Conservation (phyloP, 805 yeast species). For the Lachancea dasiensis region DNA sequence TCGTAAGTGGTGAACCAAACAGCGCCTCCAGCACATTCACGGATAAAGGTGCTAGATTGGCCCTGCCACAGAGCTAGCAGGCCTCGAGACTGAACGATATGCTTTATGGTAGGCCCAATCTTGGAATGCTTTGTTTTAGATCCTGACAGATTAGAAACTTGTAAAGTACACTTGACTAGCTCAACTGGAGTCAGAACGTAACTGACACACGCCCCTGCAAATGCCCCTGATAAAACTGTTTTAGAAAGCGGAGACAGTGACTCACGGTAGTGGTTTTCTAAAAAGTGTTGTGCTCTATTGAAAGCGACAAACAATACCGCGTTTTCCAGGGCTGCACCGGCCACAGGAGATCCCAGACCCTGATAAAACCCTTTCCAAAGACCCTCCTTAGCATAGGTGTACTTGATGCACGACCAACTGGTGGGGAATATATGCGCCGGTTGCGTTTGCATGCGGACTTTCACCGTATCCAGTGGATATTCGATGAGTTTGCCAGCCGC, state of each 20-base stretch:
- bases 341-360: constrained; percentile 71
- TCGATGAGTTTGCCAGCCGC: constrained; percentile 79
- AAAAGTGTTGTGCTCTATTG: constrained; percentile 39
- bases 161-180: constrained; percentile 79
- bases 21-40: constrained; percentile 88
- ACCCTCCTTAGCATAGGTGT: constrained; percentile 67
- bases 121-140: constrained; percentile 28
- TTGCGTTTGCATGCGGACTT: constrained; percentile 80
- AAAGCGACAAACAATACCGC: constrained; percentile 72
- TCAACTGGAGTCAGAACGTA: constrained; percentile 89
- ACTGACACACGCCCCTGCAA: constrained; percentile 78
- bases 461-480: constrained; percentile 89
- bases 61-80: constrained; percentile 81
- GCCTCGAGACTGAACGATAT: constrained; percentile 48
- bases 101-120: constrained; percentile 35
- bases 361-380: constrained; percentile 63
- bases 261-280: constrained; percentile 23
- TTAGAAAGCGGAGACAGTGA: constrained; percentile 35
- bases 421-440: constrained; percentile 51
- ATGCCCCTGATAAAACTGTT: constrained; percentile 65
- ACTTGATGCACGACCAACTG: constrained; percentile 57
- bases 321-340: constrained; percentile 88
- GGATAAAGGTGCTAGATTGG: constrained; percentile 66
- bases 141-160: constrained; percentile 45
- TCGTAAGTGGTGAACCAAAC: constrained; percentile 94